These are phyloP conservation scores for Singerocomus inundabilis DNA, from an alignment of 1,284 basidiomycete genomes.

Conservation along the genomic window DNA sequence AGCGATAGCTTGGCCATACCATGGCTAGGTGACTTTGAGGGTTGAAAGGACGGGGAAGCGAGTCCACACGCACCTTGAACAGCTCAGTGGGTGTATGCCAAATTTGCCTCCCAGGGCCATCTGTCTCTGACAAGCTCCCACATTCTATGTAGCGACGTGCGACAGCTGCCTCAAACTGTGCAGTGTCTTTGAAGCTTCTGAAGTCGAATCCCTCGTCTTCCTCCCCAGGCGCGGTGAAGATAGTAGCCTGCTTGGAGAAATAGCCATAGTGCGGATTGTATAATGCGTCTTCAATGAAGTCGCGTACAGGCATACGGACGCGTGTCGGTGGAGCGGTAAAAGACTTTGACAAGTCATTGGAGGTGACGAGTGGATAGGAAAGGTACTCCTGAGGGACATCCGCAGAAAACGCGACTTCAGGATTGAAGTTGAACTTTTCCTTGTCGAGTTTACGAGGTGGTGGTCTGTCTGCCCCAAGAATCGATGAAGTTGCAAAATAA, in stretches of 20 bases:
- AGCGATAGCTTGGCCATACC: conserved; percentile 90
- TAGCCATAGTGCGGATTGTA: conserved; percentile 99
- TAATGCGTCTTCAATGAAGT: conserved; percentile 95
- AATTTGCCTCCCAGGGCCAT: conserved; percentile 84
- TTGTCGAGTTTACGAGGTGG: conserved; percentile 14
- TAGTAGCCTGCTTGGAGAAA: conserved; percentile 89
- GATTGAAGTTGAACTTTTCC: conserved; percentile 74
- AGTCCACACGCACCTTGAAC: conserved; percentile 74
- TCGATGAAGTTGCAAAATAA: conserved; percentile 26
- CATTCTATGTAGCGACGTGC: conserved; percentile 74
- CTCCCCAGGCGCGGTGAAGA: conserved; percentile 71
- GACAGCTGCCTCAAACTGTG: conserved; percentile 81
- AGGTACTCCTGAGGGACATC: conserved; percentile 46
- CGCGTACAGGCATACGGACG: conserved; percentile 93
- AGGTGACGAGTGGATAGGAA: conserved; percentile 68
- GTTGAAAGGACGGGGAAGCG: conserved; percentile 6
- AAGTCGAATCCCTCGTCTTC: conserved; percentile 65
- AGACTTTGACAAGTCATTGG: conserved; percentile 57
- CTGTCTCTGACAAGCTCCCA: conserved; percentile 52
- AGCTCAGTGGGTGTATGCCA: conserved; percentile 99
- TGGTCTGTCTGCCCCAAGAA: conserved; percentile 13
- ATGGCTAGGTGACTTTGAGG: conserved; percentile 58
- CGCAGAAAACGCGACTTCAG: conserved; percentile 48
- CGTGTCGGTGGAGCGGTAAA: conserved; percentile 67
- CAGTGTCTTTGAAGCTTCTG: conserved; percentile 58